Evolutionary conservation across 2,329 filamentous ascomycete genomes (phyloP).

Genomic region (Lojkania enalia): DNA sequence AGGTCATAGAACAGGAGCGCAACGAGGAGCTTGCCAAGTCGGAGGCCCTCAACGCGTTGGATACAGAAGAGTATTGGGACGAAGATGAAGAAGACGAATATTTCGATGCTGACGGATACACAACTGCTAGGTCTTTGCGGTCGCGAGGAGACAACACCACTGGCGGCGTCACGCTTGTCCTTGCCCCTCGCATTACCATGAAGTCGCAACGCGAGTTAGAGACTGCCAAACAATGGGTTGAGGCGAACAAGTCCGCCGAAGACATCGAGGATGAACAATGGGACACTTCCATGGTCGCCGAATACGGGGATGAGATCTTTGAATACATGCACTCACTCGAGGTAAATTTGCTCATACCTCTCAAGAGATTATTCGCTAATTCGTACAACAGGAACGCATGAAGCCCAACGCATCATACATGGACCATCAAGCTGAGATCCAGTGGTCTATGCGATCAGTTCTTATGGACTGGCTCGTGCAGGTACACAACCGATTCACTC

Average conservation of each 20-base stretch:
- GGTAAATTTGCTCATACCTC: constrained; percentile 55
- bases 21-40: constrained; percentile 41
- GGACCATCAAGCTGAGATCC: constrained; percentile 94
- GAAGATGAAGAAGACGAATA: constrained; percentile 76
- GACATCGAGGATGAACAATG: constrained; percentile 87
- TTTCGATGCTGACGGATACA: constrained; percentile 69
- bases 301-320: constrained; percentile 96
- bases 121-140: constrained; percentile 76
- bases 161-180: constrained; percentile 63
- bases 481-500: constrained; percentile 86
- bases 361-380: neutral
- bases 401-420: constrained; percentile 92
- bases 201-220: constrained; percentile 75
- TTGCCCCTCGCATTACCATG: constrained; percentile 72
- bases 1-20: constrained; percentile 40
- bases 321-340: constrained; percentile 87
- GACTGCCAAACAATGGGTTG: constrained; percentile 66
- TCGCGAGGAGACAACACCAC: constrained; percentile 76
- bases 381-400: constrained; percentile 69
- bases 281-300: constrained; percentile 97
- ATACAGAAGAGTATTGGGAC: constrained; percentile 75
- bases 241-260: constrained; percentile 66
- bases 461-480: constrained; percentile 98
- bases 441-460: constrained; percentile 98
- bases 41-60: constrained; percentile 33